Conservation (phyloP, 2,329 filamentous ascomycete species). For the Talaromyces sp. region DNA sequence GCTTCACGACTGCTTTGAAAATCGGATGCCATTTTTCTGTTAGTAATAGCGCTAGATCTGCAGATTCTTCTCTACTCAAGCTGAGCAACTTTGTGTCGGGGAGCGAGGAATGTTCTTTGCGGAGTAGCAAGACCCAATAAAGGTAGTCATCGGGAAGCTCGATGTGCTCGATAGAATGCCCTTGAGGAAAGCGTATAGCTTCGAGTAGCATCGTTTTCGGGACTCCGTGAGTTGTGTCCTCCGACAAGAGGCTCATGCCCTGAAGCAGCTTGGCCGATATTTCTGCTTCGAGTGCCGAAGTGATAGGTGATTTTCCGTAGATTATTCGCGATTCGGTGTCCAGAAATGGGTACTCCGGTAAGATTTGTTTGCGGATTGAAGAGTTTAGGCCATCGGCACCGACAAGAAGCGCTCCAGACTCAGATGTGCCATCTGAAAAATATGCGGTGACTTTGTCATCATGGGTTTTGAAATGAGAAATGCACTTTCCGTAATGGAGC, state of each 20-base stretch:
- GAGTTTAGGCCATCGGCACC: conserved; percentile 42
- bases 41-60: conserved; percentile 21
- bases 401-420: conserved; percentile 34
- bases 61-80: conserved; percentile 18
- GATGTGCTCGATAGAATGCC: conserved; percentile 13
- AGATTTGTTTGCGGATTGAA: conserved; percentile 35
- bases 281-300: conserved; percentile 15
- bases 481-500: conserved; percentile 32
- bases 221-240: conserved; percentile 13
- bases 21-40: conserved; percentile 27
- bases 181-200: conserved; percentile 22
- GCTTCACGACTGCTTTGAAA: conserved; percentile 26
- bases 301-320: conserved; percentile 40
- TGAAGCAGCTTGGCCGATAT: conserved; percentile 16
- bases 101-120: conserved; percentile 13
- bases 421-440: conserved; percentile 35
- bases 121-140: conserved; percentile 25
- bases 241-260: conserved; percentile 21
- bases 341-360: conserved; percentile 34
- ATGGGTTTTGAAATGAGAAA: conserved; percentile 23
- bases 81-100: conserved; percentile 19
- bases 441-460: conserved; percentile 23
- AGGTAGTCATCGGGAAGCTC: conserved; percentile 25
- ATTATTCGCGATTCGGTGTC: conserved; percentile 40
- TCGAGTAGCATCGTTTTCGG: conserved; percentile 23